Conservation (phyloP, 352 stramenopile species). For the Phytophthora podocarpi region DNA sequence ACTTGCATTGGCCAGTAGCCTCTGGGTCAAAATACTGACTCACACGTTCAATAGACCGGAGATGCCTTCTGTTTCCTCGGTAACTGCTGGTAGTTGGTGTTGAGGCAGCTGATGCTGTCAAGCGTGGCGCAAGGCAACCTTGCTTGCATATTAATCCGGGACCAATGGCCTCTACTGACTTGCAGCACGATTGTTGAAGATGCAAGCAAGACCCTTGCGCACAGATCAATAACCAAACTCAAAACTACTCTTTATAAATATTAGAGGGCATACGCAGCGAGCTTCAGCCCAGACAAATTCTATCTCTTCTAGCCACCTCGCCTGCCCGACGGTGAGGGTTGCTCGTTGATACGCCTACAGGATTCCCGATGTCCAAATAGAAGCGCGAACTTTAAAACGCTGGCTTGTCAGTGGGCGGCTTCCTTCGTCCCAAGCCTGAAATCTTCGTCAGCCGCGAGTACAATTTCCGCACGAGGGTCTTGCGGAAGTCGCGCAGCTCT, state of each 20-base stretch:
- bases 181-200: slow-evolving; percentile 4
- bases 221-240: slow-evolving; percentile 8
- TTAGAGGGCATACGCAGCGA: slow-evolving; percentile 5
- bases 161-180: no score
- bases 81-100: slow-evolving; percentile 12
- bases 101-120: not conserved
- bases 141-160: slow-evolving; percentile 5
- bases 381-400: slow-evolving; percentile 13
- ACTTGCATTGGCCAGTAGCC: no score
- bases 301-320: slow-evolving; percentile 14
- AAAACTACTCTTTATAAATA: slow-evolving; percentile 39
- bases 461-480: slow-evolving; percentile 65
- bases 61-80: slow-evolving; percentile 15
- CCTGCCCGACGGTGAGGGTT: slow-evolving; percentile 2
- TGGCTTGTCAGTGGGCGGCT: slow-evolving; percentile 8
- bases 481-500: slow-evolving; percentile 65
- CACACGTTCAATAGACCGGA: slow-evolving; percentile 21
- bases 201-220: not conserved
- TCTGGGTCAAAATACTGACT: slow-evolving; percentile 8
- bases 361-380: slow-evolving; percentile 33
- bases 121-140: not conserved
- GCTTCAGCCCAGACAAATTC: not conserved
- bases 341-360: not conserved
- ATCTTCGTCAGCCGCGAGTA: slow-evolving; percentile 58
- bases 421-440: slow-evolving; percentile 41